Conservation (phyloP, 495 filamentous ascomycete genomes). For the Aeminium ludgeri region DNA sequence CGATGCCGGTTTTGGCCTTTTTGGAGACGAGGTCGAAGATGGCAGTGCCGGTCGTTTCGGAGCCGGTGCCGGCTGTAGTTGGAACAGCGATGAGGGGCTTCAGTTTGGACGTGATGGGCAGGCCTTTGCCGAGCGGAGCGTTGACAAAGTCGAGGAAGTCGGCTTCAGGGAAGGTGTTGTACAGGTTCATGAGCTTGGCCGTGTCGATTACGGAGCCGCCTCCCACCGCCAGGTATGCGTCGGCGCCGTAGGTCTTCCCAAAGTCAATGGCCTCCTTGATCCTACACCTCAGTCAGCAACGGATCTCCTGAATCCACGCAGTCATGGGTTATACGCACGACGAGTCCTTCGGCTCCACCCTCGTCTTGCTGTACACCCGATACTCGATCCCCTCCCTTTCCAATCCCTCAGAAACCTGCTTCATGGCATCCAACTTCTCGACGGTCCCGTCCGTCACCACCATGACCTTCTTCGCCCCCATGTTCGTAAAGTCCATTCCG, state of each 20-base stretch:
- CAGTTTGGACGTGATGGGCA: constrained; percentile 62
- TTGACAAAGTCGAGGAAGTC: constrained; percentile 97
- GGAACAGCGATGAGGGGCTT: constrained; percentile 80
- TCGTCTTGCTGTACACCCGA: constrained; percentile 58
- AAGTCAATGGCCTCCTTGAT: constrained; percentile 78
- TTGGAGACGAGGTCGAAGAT: constrained; percentile 89
- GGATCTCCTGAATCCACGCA: neutral
- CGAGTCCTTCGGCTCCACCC: constrained; percentile 84
- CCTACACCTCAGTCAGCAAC: constrained; percentile 24
- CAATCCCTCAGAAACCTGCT: constrained; percentile 61
- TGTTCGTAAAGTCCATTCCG: constrained; percentile 95
- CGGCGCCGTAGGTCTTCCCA: constrained; percentile 57
- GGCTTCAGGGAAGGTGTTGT: constrained; percentile 69
- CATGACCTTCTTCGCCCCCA: constrained; percentile 69
- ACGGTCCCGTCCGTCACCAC: constrained; percentile 82
- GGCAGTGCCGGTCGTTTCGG: constrained; percentile 90
- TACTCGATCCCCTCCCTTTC: constrained; percentile 61
- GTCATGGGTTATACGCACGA: constrained; percentile 36
- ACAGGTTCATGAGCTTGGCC: constrained; percentile 95
- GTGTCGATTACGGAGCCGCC: constrained; percentile 71
- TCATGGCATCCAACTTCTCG: constrained; percentile 64
- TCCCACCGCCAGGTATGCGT: constrained; percentile 86
- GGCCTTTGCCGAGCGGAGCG: constrained; percentile 76
- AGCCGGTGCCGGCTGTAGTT: constrained; percentile 88
- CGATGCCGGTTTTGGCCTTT: constrained; percentile 85